A percentile compares a stretch with the other conserved stretches of the same genome.
Conservation (phyloP, 202 grass and related monocot species). For the Carex arenaria region DNA sequence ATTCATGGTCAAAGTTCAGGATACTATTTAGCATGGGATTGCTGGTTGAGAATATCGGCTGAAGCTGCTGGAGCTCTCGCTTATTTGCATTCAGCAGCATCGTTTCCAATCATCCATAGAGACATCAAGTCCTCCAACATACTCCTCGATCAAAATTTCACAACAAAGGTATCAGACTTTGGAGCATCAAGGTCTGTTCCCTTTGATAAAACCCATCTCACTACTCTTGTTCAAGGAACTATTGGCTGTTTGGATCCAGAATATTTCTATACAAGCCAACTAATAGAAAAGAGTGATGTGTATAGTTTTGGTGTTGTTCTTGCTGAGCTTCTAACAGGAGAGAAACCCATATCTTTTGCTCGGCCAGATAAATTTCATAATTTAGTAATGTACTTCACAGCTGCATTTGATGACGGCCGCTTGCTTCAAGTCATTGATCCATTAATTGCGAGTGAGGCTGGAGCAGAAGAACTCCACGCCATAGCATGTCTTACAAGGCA, state of each 20-base stretch:
- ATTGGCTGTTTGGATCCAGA: slow-evolving; percentile 74
- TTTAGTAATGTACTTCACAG: slow-evolving; percentile 42
- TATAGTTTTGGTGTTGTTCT: slow-evolving; percentile 39
- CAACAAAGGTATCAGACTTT: slow-evolving; percentile 29
- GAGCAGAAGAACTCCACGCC: slow-evolving; percentile 30
- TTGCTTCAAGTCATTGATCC: slow-evolving; percentile 37
- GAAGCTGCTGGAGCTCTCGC: slow-evolving; percentile 12
- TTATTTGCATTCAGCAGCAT: slow-evolving; percentile 21
- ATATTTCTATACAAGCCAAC: slow-evolving; percentile 56
- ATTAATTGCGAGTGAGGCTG: slow-evolving; percentile 33
- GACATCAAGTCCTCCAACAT: slow-evolving; percentile 37
- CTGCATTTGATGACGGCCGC: slow-evolving; percentile 29
- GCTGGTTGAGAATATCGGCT: too few relatives aligned
- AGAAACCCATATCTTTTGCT: slow-evolving; percentile 37
- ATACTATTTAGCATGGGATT: too few relatives aligned
- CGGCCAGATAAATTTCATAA: slow-evolving; percentile 47
- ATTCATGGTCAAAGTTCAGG: too few relatives aligned
- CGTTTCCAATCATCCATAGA: slow-evolving; percentile 24
- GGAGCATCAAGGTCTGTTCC: slow-evolving; percentile 28
- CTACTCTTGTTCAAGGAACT: slow-evolving; percentile 23
- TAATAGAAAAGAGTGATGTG: slow-evolving; percentile 79
- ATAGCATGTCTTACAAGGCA: slow-evolving; percentile 38
- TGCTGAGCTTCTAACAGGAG: slow-evolving; percentile 6
- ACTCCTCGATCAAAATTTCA: slow-evolving; percentile 21
- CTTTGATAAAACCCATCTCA: slow-evolving; percentile 10